Evolutionary conservation across 2,329 filamentous ascomycete genomes (phyloP).

Genomic region (Colletotrichum acutatum): DNA sequence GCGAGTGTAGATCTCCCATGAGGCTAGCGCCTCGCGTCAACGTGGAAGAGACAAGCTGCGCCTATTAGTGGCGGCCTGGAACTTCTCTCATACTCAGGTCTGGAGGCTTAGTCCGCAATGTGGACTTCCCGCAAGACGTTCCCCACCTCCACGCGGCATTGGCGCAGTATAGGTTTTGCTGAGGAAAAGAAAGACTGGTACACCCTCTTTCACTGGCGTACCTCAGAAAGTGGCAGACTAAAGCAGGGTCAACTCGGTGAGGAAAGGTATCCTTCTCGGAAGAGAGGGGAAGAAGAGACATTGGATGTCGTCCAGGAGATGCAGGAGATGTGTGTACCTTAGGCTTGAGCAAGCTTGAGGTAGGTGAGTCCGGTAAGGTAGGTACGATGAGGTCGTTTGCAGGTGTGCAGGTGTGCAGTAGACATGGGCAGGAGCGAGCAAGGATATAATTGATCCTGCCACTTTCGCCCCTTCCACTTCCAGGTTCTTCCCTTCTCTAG

Average conservation of each 20-base stretch:
- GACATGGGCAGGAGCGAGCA: neutral
- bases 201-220: conserved; percentile 24
- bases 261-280: neutral
- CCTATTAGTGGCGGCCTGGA: conserved; percentile 7
- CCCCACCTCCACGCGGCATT: conserved; percentile 25
- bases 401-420: neutral
- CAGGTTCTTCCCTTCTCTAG: conserved; percentile 6
- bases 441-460: conserved; percentile 11
- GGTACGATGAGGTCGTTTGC: too few relatives aligned
- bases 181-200: conserved; percentile 22
- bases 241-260: conserved; percentile 14
- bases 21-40: conserved; percentile 1
- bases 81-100: neutral
- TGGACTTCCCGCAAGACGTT: conserved; percentile 11
- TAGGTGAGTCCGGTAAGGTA: neutral
- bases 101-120: neutral
- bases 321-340: neutral
- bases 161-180: conserved; percentile 8
- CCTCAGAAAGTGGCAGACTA: conserved; percentile 5
- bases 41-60: conserved; percentile 1
- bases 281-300: neutral
- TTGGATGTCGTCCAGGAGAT: neutral
- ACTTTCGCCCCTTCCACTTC: conserved; percentile 5
- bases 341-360: neutral
- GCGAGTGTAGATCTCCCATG: neutral